phyloP scores from a whole-genome alignment of 768 basidiomycete genomes.

The Boletus reticulatus region DNA sequence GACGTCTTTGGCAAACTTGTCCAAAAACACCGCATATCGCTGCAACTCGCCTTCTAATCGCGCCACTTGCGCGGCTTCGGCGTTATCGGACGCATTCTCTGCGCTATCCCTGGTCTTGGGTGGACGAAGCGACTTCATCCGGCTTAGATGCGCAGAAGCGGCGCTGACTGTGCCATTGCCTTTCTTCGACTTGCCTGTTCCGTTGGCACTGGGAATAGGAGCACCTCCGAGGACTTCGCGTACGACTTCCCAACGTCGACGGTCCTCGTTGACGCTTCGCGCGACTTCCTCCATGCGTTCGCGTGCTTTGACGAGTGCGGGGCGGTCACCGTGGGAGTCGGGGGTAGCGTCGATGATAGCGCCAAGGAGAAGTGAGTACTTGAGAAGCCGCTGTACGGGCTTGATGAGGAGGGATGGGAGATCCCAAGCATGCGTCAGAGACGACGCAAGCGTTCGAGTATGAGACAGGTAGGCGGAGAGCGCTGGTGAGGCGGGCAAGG shows the following conservation, averaged over 20 bases:
- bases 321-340: slow-evolving; percentile 62
- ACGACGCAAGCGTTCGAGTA: slow-evolving; percentile 63
- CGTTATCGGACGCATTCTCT: slow-evolving; percentile 32
- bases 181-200: slow-evolving; percentile 38
- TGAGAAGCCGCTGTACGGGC: slow-evolving; percentile 93
- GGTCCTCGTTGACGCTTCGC: slow-evolving; percentile 73
- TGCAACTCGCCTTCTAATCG: slow-evolving; percentile 56
- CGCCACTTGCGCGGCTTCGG: slow-evolving; percentile 52
- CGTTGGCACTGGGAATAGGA: slow-evolving; percentile 36
- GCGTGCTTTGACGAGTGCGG: slow-evolving; percentile 27
- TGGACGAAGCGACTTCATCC: slow-evolving; percentile 54
- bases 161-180: slow-evolving; percentile 39
- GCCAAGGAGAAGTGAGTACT: slow-evolving; percentile 84
- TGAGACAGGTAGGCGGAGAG: slow-evolving; percentile 64
- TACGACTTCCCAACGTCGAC: slow-evolving; percentile 74
- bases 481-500: slow-evolving; percentile 40
- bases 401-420: slow-evolving; percentile 93
- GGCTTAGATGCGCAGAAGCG: slow-evolving; percentile 55
- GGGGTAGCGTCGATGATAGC: slow-evolving; percentile 77
- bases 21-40: slow-evolving; percentile 53
- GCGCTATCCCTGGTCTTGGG: slow-evolving; percentile 31
- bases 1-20: slow-evolving; percentile 59
- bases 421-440: slow-evolving; percentile 87
- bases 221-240: slow-evolving; percentile 61
- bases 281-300: slow-evolving; percentile 69